Base-by-base conservation (phyloP, 805 yeast species). In the Candida koratica region DNA sequence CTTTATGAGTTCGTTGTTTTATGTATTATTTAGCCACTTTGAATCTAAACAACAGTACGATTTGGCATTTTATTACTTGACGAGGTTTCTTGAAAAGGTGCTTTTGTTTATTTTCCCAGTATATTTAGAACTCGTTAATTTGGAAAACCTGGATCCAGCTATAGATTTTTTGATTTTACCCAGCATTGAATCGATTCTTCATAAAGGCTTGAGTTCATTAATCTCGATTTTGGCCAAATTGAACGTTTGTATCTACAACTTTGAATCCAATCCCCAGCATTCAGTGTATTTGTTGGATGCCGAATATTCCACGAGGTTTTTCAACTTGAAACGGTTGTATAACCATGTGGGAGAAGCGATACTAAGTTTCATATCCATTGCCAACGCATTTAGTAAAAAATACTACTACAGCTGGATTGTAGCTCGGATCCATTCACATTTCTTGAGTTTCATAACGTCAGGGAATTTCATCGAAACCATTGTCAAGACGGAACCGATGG, bases 401-500 rank as follows among this genome's bases (percentile, higher is more conserved):
- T 37, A 37, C 24, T 37, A 37, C 17, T 37, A 37, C 26, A 32
- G 36, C 23, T 37, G 40, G 40, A 20, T 37, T 2, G 9, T 37
- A 8, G n/a, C 40, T 5, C 31, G 40, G 22, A 27, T 37, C 28
- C 25, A 28, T 12, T 25, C 28, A 6, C 24, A 27, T 17, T 37
- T 17, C 16, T 17, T 32, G 10, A 28, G 16, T 12, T 17, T 32
- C 12, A 17, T 37, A 6, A 31, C 34, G 13, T 32, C 36, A 15
- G 28, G 33, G 17, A 19, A 11, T n/a, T 37, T 37, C 17, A 24
- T 25, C 19, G 40, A 37, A 10, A 31, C 20, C 4, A 19, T 37
- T 17, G 24, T 31, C 20, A 17, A 22, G 6, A 4, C 20, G 2
- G 4, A 14, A 26, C 27, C 19, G 7, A 32, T 37, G 36, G 25